Evolutionary conservation across 2,329 filamentous ascomycete genomes (phyloP), one percentile per base, ranked within the genome.

Genomic region (Ascochyta clinopodiicola): DNA sequence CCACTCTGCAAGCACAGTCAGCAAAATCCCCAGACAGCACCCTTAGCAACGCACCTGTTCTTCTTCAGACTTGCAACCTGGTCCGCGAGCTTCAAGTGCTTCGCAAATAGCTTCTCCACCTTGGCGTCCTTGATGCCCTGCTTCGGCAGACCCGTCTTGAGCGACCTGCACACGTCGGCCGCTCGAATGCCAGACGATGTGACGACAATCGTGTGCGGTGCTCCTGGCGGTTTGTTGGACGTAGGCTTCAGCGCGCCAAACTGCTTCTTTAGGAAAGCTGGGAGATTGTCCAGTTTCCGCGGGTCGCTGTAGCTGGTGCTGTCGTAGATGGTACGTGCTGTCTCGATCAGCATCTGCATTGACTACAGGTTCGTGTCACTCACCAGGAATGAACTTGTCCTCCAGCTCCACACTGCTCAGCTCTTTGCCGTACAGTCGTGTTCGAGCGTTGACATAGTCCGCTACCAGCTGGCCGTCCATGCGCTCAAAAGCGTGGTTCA

Each of bases 11-110:
- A 24, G 49, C n/a, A 56, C 79, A 44, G 21, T 55, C 27, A 46
- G 25, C 13, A n/a, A 9, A 1, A 21, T 15, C 6, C 13, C 10
- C 10, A 10, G 6, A n/a, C 19, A 2, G 7, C 1, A 24, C 4
- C 19, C 9, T 29, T 25, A 29, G 6, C 17, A 13, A 64, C 74
- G 38, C 71, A 83, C 80, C 82, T 83, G 47, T 80, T 80, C 60
- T 81, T 84, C 68, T 89, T 83, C 37, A 96, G 85, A 71, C 90
- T 90, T 56, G 88, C 82, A 47, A 93, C 86, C 31, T 93, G 90
- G 67, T 98, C 94, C 48, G 91, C 86, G 10, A 99, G 78, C 78
- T 99, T 99, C 80, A 99, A 96, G 75, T 99, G 95, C 76, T 99
- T 99, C 29, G 95, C 94, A 75, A 99, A 99, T 72, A 99, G 81